phyloP scores from a whole-genome alignment of 164 flowering plant genomes.

The Vitis vinifera region DNA sequence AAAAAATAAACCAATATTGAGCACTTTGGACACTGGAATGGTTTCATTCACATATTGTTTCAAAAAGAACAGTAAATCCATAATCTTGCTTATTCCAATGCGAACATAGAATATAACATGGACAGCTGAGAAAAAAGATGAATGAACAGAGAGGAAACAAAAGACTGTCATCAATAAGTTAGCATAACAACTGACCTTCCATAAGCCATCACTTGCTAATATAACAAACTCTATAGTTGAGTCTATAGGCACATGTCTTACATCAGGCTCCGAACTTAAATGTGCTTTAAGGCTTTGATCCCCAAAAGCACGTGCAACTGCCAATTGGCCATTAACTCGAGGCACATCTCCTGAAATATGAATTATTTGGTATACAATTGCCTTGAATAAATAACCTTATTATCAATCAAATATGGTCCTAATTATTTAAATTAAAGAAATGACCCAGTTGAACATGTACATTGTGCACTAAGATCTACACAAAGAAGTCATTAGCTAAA shows the following conservation, averaged over 20 bases:
- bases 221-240: conserved; percentile 48
- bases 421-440: not conserved
- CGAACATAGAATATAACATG: not conserved
- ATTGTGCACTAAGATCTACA: not conserved
- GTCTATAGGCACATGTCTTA: conserved; percentile 45
- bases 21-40: too few relatives aligned
- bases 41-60: not conserved
- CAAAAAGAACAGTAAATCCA: not conserved
- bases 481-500: not conserved
- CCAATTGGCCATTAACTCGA: conserved; percentile 81
- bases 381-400: not conserved
- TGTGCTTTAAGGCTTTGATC: conserved; percentile 78
- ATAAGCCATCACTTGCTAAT: conserved; percentile 80
- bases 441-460: not conserved
- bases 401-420: not conserved
- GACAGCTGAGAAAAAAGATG: not conserved
- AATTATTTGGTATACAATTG: too few relatives aligned
- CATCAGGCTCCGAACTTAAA: conserved; percentile 73
- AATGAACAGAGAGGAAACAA: not conserved
- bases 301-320: conserved; percentile 85
- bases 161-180: not conserved
- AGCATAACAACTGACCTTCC: conserved; percentile 59
- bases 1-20: too few relatives aligned
- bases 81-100: not conserved
- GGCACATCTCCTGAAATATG: conserved; percentile 71